Evolutionary conservation across 73 alveolate species (phyloP), one percentile per base, ranked within the genome.

Genomic region (Breviolum minutum): DNA sequence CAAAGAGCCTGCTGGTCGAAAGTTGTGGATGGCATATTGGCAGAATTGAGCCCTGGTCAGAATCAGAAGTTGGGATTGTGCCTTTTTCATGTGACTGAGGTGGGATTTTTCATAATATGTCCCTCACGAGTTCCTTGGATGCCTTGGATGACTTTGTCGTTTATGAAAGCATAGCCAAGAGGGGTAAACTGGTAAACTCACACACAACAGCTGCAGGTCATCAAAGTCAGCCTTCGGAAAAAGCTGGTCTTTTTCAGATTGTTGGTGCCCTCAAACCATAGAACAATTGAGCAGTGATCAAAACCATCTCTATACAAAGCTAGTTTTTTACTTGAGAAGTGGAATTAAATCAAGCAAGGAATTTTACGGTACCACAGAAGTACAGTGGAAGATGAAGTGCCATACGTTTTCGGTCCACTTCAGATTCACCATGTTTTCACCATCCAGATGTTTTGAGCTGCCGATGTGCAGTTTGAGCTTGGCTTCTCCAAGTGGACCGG

Each of bases 401-500:
- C 54, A 2, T 40, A 40, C 54, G 3, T 3, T 40, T 40, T 40
- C 0, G 54, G 3, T n/a, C n/a, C 54, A 40, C 54, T 40, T 40
- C 54, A 40, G 0, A 40, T 40, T 40, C 54, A 40, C 54, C 54
- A 40, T 40, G 3, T 40, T 40, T 40, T 40, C 54, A 40, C 54
- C 54, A 40, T 40, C 54, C 54, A 40, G 54, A 40, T 40, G 54
- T 3, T 40, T 40, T 40, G 54, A 40, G 54, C 54, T 40, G 0
- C 54, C 3, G 54, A 40, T 40, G 54, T 40, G 32, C 88, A 83
- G 92, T 83, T 83, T 61, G 76, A 77, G 87, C 83, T 91, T 64
- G 97, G 97, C 76, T 79, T 91, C 77, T 91, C 97, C 29, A 60
- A 30, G 88, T 91, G 63, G 86, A 91, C 97, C 13, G 97, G 97